Evolutionary conservation across 2,329 filamentous ascomycete genomes (phyloP).

Genomic region (Fusarium piperis): DNA sequence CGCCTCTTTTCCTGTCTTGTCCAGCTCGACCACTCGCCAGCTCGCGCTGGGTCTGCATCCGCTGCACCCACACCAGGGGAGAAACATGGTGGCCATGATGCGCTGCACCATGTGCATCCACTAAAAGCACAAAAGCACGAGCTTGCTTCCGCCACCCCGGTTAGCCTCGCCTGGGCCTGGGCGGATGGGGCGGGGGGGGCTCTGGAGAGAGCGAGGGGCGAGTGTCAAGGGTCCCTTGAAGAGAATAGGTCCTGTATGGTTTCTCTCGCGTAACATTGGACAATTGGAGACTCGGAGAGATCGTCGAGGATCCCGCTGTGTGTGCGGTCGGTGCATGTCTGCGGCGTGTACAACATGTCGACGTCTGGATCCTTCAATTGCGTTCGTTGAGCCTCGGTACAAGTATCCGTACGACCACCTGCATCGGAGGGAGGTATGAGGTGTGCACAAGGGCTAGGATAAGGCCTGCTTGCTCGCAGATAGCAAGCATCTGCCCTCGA

Average conservation of each 20-base stretch:
- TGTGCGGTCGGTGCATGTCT: not conserved
- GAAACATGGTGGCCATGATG: slow-evolving; percentile 27
- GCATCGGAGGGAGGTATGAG: not conserved
- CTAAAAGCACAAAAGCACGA: not conserved
- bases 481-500: not conserved
- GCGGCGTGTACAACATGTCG: not conserved
- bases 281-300: not conserved
- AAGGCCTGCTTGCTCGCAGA: not conserved
- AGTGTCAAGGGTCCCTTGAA: not conserved
- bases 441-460: not conserved
- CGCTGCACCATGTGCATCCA: not conserved
- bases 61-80: slow-evolving; percentile 18
- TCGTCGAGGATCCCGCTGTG: not conserved
- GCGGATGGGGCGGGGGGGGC: slow-evolving; percentile 29
- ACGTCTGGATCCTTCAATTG: not conserved
- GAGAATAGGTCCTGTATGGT: not conserved
- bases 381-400: not conserved
- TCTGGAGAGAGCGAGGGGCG: slow-evolving; percentile 9
- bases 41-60: slow-evolving; percentile 28
- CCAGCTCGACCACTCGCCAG: slow-evolving; percentile 19
- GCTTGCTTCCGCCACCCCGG: slow-evolving; percentile 11
- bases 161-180: slow-evolving; percentile 12
- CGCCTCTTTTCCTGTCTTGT: slow-evolving; percentile 25
- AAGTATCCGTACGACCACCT: not conserved
- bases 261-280: not conserved